Evolutionary conservation across 495 filamentous ascomycete genomes (phyloP), one percentile per base, ranked within the genome.

Genomic region (Aspergillus nidulans): DNA sequence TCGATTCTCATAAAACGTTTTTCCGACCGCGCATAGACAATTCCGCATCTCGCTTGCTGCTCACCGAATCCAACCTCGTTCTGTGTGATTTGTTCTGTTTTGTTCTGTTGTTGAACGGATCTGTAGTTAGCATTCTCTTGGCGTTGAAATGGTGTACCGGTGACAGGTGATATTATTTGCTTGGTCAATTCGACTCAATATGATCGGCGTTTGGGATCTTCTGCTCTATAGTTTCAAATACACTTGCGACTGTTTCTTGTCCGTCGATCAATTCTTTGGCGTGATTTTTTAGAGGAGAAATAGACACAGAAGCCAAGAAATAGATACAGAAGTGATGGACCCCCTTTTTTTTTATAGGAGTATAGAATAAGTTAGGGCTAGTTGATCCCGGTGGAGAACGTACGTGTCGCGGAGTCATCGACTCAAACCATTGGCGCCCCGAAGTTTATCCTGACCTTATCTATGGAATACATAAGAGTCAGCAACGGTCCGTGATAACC

Each of bases 361-460:
- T n/a, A n/a, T n/a, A n/a, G 9, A 10, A n/a, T 18, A 20, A 2
- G 1, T 39, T 21, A 24, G 15, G 18, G 28, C 32, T 32, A 30
- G 16, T 48, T 34, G 28, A 19, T 18, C 28, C 18, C 10, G 47
- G 25, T 42, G 26, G 34, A 42, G 51, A 38, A 41, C 18, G 40
- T 36, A 34, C 40, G 40, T 46, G 41, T 53, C n/a, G 30, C 10
- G 26, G 26, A 5, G 26, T 30, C 36, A 36, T 53, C 28, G 19
- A 46, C 28, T 46, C 25, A 46, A 46, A 44, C 51, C 30, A 45
- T 45, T 46, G 25, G 26, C 40, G 51, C 42, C 51, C 18, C 19
- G 13, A 53, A 53, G 16, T 53, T 39, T 53, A 45, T 53, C 34
- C 32, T 30, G 26, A 38, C 26, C 49, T 53, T 53, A 53, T 49